phyloP scores from a whole-genome alignment of 140 eudicot species.

The Senecio squalidus region DNA sequence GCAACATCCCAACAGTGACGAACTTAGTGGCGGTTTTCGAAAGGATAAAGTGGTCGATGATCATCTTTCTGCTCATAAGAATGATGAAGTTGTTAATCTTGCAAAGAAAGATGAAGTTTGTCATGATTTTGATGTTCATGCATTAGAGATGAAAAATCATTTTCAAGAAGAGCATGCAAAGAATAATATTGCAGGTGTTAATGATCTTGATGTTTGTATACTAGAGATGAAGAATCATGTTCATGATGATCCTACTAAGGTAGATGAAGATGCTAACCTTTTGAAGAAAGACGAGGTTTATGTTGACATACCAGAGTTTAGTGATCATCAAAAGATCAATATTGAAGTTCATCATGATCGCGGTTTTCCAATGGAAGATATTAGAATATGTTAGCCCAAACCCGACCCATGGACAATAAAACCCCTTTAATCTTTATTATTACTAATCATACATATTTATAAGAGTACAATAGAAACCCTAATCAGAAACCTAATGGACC shows the following conservation, averaged over 20 bases:
- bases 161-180: not conserved
- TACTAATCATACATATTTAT: too few species aligned
- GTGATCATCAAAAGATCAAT: not conserved
- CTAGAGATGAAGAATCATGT: not conserved
- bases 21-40: not conserved
- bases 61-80: not conserved
- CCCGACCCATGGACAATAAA: too few species aligned
- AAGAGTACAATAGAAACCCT: too few species aligned
- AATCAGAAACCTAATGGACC: too few species aligned
- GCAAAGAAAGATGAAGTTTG: not conserved
- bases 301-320: not conserved
- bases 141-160: not conserved
- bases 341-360: not conserved
- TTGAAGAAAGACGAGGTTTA: not conserved
- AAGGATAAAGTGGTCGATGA: not conserved
- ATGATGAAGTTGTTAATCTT: not conserved
- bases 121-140: not conserved
- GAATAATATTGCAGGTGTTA: not conserved
- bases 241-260: not conserved
- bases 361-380: not conserved
- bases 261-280: not conserved
- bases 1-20: not conserved
- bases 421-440: too few species aligned
- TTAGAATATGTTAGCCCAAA: too few species aligned
- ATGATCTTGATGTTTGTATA: not conserved